These are phyloP conservation scores for Lasiodiplodia sp. DNA, from an alignment of 2,329 filamentous ascomycete species.

Conservation along the genomic window DNA sequence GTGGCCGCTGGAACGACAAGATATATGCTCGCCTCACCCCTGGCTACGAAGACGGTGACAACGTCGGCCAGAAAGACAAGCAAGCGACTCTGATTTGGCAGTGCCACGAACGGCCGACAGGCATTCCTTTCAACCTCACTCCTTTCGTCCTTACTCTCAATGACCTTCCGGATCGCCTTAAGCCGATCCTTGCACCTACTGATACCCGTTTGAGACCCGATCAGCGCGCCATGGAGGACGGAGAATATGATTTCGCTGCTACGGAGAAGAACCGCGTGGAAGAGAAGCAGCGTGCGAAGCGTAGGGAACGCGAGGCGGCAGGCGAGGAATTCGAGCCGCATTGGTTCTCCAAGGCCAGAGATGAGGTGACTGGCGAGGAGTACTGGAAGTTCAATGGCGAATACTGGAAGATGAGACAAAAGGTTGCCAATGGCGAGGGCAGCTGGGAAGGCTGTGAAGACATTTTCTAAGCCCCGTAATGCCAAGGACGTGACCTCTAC, in stretches of 20 bases:
- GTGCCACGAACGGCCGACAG: conserved; percentile 77
- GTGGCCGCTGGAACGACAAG: conserved; percentile 96
- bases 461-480: conserved; percentile 65
- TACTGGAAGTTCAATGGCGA: conserved; percentile 89
- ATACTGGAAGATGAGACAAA: conserved; percentile 82
- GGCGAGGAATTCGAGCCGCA: conserved; percentile 84
- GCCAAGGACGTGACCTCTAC: not conserved
- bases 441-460: conserved; percentile 78
- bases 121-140: conserved; percentile 96
- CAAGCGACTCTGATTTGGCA: conserved; percentile 94
- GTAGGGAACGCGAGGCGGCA: conserved; percentile 73
- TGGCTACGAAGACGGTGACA: conserved; percentile 74
- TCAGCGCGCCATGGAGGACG: conserved; percentile 97
- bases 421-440: conserved; percentile 67
- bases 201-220: conserved; percentile 93
- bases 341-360: conserved; percentile 81
- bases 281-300: conserved; percentile 82
- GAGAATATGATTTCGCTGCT: conserved; percentile 93
- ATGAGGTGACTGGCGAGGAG: conserved; percentile 82
- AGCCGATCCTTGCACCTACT: conserved; percentile 81
- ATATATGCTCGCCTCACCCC: conserved; percentile 93
- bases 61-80: conserved; percentile 55
- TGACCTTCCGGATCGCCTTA: conserved; percentile 83
- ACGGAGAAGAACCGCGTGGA: conserved; percentile 94
- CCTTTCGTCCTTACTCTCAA: conserved; percentile 96